Percentiles rank a stretch among this genome's conserved stretches.
phyloP scores from a whole-genome alignment of 345 rosid species.

The Aegle marmelos region DNA sequence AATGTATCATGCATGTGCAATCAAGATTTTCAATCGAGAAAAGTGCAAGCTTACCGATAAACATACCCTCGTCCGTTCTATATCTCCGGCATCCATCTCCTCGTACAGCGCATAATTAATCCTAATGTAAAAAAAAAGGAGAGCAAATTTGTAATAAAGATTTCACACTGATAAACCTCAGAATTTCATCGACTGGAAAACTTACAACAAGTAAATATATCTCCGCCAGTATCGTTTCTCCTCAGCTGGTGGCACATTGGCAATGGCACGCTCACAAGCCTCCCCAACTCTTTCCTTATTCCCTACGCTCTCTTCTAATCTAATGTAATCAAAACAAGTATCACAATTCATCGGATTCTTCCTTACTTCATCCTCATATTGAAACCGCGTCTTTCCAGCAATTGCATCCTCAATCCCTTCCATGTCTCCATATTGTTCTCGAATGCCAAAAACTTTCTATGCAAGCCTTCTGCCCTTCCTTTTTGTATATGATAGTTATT shows the following conservation, averaged over 20 bases:
- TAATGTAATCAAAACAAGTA: constrained; percentile 77
- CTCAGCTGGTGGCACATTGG: constrained; percentile 77
- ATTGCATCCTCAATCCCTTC: constrained; percentile 92
- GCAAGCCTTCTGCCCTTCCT: constrained; percentile 80
- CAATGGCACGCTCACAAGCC: constrained; percentile 79
- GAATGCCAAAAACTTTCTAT: constrained; percentile 68
- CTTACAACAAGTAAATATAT: constrained; percentile 83
- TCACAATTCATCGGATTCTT: constrained; percentile 81
- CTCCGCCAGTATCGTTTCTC: constrained; percentile 93
- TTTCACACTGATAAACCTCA: background rate
- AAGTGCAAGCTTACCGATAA: constrained; percentile 42
- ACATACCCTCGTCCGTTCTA: constrained; percentile 71
- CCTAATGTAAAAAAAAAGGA: constrained; percentile 32
- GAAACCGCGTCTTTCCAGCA: constrained; percentile 85
- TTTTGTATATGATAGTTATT: too few species aligned
- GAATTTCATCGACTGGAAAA: constrained; percentile 8
- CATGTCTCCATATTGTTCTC: constrained; percentile 83
- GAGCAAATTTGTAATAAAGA: background rate
- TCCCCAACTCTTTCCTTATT: constrained; percentile 64
- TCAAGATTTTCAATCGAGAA: background rate
- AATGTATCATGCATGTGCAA: background rate
- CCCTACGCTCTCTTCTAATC: constrained; percentile 74
- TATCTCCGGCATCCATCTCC: constrained; percentile 77
- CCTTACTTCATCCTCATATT: constrained; percentile 81
- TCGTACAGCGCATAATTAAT: constrained; percentile 83